Evolutionary conservation across 768 basidiomycete species (phyloP).

Genomic region (Boletellus ananiceps): DNA sequence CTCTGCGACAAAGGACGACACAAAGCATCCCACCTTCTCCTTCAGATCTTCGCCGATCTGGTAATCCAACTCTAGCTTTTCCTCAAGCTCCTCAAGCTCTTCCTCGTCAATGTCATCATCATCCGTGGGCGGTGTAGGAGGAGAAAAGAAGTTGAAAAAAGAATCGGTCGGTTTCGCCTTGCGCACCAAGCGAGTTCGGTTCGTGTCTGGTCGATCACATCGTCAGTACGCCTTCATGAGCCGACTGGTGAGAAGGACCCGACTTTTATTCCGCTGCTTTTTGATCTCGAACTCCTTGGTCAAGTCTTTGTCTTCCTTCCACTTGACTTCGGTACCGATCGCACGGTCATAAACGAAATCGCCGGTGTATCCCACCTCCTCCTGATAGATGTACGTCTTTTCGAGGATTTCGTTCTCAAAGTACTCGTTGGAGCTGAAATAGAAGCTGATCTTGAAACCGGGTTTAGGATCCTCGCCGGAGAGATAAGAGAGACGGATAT

Average conservation of each 20-base stretch:
- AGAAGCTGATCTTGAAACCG: slow-evolving; percentile 90
- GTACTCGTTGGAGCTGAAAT: slow-evolving; percentile 78
- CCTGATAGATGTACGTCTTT: slow-evolving; percentile 93
- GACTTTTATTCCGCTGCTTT: slow-evolving; percentile 99
- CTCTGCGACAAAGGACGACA: not conserved
- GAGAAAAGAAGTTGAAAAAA: slow-evolving; percentile 98
- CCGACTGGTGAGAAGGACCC: not conserved
- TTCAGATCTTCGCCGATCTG: slow-evolving; percentile 98
- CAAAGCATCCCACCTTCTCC: slow-evolving; percentile 63
- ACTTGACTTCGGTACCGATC: slow-evolving; percentile 86
- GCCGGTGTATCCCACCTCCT: slow-evolving; percentile 91
- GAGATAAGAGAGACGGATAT: slow-evolving; percentile 79
- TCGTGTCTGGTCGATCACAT: slow-evolving; percentile 53
- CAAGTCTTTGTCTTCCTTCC: slow-evolving; percentile 98
- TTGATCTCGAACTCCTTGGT: slow-evolving; percentile 98
- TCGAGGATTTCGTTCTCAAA: slow-evolving; percentile 80
- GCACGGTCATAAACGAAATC: slow-evolving; percentile 97
- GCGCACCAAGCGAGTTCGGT: slow-evolving; percentile 75
- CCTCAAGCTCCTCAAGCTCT: slow-evolving; percentile 86
- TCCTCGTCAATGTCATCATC: slow-evolving; percentile 76
- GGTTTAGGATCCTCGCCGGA: slow-evolving; percentile 58
- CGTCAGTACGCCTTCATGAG: not conserved
- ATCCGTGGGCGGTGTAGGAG: slow-evolving; percentile 68
- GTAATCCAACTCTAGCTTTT: slow-evolving; percentile 93
- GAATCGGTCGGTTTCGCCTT: slow-evolving; percentile 90